phyloP scores from a whole-genome alignment of 2,329 filamentous ascomycete species.

The Diaporthe caulivora region DNA sequence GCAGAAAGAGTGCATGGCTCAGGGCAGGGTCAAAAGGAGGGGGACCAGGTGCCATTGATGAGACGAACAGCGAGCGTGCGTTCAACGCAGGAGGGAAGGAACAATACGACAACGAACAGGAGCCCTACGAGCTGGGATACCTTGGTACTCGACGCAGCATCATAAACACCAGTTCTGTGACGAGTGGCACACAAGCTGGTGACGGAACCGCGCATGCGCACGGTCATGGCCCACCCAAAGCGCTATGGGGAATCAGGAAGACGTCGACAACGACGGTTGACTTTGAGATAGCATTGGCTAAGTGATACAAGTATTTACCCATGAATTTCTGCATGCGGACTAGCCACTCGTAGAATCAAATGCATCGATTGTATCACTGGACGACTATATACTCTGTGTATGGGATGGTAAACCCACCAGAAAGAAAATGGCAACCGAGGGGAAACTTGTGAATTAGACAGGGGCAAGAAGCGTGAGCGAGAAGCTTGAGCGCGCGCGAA shows the following conservation, averaged over 20 bases:
- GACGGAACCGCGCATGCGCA: neutral
- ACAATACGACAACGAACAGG: neutral
- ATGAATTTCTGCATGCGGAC: neutral
- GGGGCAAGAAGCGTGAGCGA: neutral
- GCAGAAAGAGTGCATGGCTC: neutral
- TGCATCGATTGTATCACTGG: neutral
- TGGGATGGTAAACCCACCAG: neutral
- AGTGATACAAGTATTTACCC: neutral
- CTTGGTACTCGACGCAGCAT: neutral
- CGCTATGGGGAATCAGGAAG: neutral
- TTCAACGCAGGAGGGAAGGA: neutral
- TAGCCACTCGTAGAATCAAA: neutral
- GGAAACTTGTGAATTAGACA: neutral
- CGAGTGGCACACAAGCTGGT: neutral
- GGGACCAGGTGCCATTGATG: neutral
- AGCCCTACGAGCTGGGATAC: neutral
- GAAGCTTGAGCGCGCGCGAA: neutral
- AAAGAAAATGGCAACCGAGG: neutral
- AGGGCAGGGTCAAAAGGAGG: neutral
- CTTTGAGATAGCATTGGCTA: neutral
- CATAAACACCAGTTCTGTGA: neutral
- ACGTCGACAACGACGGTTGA: neutral
- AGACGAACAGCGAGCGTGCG: neutral
- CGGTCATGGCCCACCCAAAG: neutral
- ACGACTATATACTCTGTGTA: neutral